Percentiles rank a stretch among this genome's conserved stretches.
Evolutionary conservation across 805 yeast genomes (phyloP).

Genomic region (Ogataea polymorpha): DNA sequence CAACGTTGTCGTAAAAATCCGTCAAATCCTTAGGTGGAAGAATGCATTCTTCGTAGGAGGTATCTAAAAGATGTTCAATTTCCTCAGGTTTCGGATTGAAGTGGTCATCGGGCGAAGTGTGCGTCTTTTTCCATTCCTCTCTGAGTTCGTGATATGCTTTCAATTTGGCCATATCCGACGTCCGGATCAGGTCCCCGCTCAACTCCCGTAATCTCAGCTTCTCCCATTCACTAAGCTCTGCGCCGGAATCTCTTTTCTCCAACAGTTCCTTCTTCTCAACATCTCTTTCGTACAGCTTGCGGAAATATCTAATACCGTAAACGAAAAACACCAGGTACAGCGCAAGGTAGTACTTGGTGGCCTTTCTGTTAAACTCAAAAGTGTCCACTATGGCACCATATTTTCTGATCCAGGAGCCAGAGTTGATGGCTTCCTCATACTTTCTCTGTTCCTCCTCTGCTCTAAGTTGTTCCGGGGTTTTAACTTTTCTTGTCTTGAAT

Average conservation of each 20-base stretch:
- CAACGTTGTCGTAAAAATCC: slow-evolving; percentile 70
- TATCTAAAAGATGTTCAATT: slow-evolving; percentile 28
- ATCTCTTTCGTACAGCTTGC: slow-evolving; percentile 63
- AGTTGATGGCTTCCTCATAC: slow-evolving; percentile 33
- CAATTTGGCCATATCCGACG: slow-evolving; percentile 60
- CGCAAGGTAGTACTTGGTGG: slow-evolving; percentile 63
- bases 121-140: slow-evolving; percentile 30
- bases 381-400: slow-evolving; percentile 56
- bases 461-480: slow-evolving; percentile 28
- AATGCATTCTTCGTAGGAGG: slow-evolving; percentile 39
- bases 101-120: slow-evolving; percentile 11
- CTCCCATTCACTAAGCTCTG: slow-evolving; percentile 58
- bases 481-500: slow-evolving; percentile 26
- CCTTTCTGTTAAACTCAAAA: slow-evolving; percentile 54
- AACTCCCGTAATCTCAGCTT: slow-evolving; percentile 57
- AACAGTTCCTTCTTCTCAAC: slow-evolving; percentile 44
- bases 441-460: slow-evolving; percentile 29
- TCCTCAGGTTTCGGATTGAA: slow-evolving; percentile 37
- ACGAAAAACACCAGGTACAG: slow-evolving; percentile 54
- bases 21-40: slow-evolving; percentile 80
- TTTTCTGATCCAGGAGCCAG: slow-evolving; percentile 35
- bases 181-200: slow-evolving; percentile 54
- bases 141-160: slow-evolving; percentile 56
- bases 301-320: slow-evolving; percentile 63
- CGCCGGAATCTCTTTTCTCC: slow-evolving; percentile 33